A percentile compares a stretch with the other conserved stretches of the same genome.
Evolutionary conservation across 1,284 basidiomycete species (phyloP).

Genomic region (Cronartium ribicola): DNA sequence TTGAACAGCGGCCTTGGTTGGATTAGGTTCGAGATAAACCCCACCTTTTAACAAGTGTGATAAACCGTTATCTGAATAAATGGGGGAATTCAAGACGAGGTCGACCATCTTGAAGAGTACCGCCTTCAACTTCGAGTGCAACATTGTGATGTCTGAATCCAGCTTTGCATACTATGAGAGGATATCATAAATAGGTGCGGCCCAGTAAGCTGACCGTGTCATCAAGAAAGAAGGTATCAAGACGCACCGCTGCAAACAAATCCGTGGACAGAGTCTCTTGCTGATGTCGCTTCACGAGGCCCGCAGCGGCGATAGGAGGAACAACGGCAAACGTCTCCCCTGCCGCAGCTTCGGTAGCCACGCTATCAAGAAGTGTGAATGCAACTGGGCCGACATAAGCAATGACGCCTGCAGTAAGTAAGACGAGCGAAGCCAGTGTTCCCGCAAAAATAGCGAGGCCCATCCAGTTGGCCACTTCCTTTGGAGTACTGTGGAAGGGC

Average conservation of each 20-base stretch:
- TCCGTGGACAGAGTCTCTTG: constrained; percentile 33
- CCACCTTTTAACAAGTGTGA: constrained; percentile 31
- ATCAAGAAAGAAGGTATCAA: neutral
- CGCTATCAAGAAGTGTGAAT: neutral
- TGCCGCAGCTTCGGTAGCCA: neutral
- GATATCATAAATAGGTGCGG: neutral
- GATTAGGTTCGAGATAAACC: constrained; percentile 14
- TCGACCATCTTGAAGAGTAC: constrained; percentile 25
- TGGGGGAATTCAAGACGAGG: constrained; percentile 23
- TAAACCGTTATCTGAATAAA: constrained; percentile 31
- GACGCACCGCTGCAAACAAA: constrained; percentile 35
- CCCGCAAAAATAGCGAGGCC: constrained; percentile 22
- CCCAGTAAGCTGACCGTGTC: too few species aligned
- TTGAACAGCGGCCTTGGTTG: constrained; percentile 20
- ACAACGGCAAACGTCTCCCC: constrained; percentile 4
- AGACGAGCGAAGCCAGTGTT: constrained; percentile 17
- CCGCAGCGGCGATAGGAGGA: neutral
- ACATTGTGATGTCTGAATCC: constrained; percentile 28
- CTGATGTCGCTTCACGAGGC: constrained; percentile 28
- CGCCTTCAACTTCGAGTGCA: constrained; percentile 35
- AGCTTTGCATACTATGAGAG: constrained; percentile 30
- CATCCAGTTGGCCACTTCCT: constrained; percentile 29
- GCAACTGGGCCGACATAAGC: neutral
- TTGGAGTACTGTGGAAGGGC: constrained; percentile 13
- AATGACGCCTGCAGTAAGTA: constrained; percentile 10